Base-by-base conservation (phyloP, 2,329 filamentous ascomycete genomes). In the Diplodia sapinea region DNA sequence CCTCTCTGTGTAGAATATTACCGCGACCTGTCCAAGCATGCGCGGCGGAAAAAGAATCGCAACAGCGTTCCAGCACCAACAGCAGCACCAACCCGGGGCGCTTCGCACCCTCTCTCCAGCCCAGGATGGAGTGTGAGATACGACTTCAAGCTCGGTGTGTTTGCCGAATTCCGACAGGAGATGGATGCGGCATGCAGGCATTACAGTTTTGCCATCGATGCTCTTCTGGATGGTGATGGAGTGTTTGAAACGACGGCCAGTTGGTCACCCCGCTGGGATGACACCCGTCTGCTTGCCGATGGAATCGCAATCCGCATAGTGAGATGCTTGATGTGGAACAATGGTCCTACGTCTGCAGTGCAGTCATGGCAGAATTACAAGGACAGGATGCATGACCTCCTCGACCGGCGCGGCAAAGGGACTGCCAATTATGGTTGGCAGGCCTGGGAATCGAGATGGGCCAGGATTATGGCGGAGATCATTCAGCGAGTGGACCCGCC, bases 81-180 rank as follows among this genome's bases (percentile, higher is more conserved):
- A 7, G 85, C 92, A 38, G 92, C 93, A 4, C 92, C 93, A 1
- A 94, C 92, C 0, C 89, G 86, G 23, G 92, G 92, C 33, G 96
- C 92, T 1, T 96, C 93, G 1, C 91, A 95, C 74, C 92, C 91
- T 0, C 80, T 97, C n/a, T 91, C 93, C 1, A 83, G 90, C 11
- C 89, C 93, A 51, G 94, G 92, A 3, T 99, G 94, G 95, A 93
- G 93, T 74, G 90, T 96, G 65, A 89, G 94, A 17, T 97, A 97
- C 78, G 94, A 99, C 74, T 93, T 96, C 81, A 99, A 99, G 77
- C 85, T 94, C 20, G 94, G 90, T 7, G 84, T 97, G 0, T 92
- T 98, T 75, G 92, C 94, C 33, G 94, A 98, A 75, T 97, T 96
- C 72, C 88, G 95, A 9, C 92, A 96, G 75, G 95, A 98, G 77